Evolutionary conservation across 192 early-diverging fungal genomes (phyloP), one percentile per base, ranked within the genome.

Genomic region (Coemansia sp.): DNA sequence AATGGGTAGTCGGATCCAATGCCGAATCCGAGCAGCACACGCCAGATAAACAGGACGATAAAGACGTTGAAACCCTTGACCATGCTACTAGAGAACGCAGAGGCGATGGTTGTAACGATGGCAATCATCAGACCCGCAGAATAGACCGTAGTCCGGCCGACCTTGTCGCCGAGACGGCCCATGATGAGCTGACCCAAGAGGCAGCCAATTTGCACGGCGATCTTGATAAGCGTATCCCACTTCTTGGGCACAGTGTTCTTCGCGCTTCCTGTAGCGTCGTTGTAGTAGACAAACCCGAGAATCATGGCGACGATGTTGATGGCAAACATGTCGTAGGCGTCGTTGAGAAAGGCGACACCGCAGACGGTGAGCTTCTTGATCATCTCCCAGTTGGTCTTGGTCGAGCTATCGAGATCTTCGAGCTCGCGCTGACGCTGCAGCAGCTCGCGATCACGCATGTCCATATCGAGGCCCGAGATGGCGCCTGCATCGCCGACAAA

Each of bases 311-410:
- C 91, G 64, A 96, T 85, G 72, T 92, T 92, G 74, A 98, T 98
- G 63, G 95, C 89, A 69, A 96, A 96, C 54, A 94, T 88, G 86
- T 98, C 96, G 77, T 97, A 97, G n/a, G 94, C 89, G 83, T 98
- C 94, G 64, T 92, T 92, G 72, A 96, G 91, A 81, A 97, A 96
- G 72, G 93, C 91, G 34, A 91, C 86, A 66, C 91, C 91, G 45
- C 90, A 88, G 3, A 91, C 87, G 16, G 90, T 84, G 69, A 88
- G 87, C 50, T 89, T 88, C 54, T 90, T 89, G 70, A 92, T 88
- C 78, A 89, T 90, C 72, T 89, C 89, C 91, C 89, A 91, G 64
- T 77, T 68, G 64, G 89, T 83, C 68, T 89, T 86, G 29, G 86
- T 86, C 64, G 83, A 87, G 29, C 31, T 35, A 68, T 93, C 92